Percentiles rank a stretch among this genome's conserved stretches.
phyloP scores from a whole-genome alignment of 148 eudicot genomes.

The Fagopyrum tataricum region DNA sequence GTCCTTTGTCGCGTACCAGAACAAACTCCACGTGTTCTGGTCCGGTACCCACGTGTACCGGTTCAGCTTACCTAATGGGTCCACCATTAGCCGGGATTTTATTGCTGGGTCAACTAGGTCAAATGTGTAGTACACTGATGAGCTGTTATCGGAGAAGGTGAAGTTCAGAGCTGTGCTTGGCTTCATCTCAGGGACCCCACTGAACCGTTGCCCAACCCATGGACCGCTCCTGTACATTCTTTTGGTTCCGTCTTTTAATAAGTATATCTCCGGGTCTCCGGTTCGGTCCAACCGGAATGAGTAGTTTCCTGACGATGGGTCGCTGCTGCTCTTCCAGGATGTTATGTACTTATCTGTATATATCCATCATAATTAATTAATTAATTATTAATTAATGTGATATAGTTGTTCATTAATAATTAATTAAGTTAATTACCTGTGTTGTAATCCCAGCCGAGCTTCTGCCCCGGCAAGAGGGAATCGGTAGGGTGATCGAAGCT shows the following conservation, averaged over 20 bases:
- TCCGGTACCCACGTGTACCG: conserved; percentile 33
- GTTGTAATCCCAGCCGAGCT: conserved; percentile 30
- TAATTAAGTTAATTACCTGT: conserved; percentile 16
- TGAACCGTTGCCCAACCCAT: conserved; percentile 73
- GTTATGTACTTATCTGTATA: conserved; percentile 21
- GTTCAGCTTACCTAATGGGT: conserved; percentile 25
- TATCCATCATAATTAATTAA: neutral
- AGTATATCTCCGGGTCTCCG: conserved; percentile 34
- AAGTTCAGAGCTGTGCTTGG: conserved; percentile 24
- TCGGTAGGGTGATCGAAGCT: conserved; percentile 40
- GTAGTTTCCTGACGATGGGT: conserved; percentile 29
- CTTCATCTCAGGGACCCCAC: conserved; percentile 67
- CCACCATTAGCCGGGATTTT: conserved; percentile 30
- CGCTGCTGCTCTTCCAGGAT: conserved; percentile 21
- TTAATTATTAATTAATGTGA: no score
- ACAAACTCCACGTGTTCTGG: conserved; percentile 24
- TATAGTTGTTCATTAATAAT: no score
- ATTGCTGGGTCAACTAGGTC: conserved; percentile 18
- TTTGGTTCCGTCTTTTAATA: conserved; percentile 8
- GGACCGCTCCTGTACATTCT: conserved; percentile 56
- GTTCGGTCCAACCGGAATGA: conserved; percentile 22
- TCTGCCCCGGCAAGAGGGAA: conserved; percentile 35
- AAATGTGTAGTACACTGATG: conserved; percentile 24
- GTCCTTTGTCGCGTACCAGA: conserved; percentile 45
- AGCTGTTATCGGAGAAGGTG: conserved; percentile 14